These are phyloP conservation scores for Ophiorrhiza pumila DNA, from an alignment of 257 asterid species.

Conservation along the genomic window DNA sequence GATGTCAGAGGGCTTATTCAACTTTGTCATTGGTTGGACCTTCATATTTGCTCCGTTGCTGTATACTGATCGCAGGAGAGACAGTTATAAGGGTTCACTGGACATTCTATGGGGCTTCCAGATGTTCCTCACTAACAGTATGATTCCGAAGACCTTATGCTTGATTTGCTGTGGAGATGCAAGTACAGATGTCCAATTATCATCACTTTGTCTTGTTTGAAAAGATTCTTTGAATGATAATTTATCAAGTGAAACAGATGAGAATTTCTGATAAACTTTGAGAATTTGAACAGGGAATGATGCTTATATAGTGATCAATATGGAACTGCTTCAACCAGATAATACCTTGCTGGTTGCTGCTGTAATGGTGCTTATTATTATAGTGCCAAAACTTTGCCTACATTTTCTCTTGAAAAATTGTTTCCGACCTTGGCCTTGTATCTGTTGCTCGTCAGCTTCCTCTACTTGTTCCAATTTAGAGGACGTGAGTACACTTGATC, in stretches of 20 bases:
- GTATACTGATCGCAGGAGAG: slow-evolving; percentile 71
- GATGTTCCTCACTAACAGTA: slow-evolving; percentile 96
- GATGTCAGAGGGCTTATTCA: slow-evolving; percentile 96
- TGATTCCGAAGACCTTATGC: slow-evolving; percentile 22
- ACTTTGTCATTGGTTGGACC: slow-evolving; percentile 95
- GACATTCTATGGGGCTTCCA: slow-evolving; percentile 84
- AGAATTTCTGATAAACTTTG: neutral
- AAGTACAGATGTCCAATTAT: neutral
- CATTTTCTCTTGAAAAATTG: neutral
- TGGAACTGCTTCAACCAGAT: neutral
- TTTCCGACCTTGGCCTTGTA: neutral
- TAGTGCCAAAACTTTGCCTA: neutral
- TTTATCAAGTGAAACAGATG: neutral
- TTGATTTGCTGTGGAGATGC: neutral
- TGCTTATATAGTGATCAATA: slow-evolving; percentile 1
- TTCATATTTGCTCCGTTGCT: slow-evolving; percentile 87
- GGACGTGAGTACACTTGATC: neutral
- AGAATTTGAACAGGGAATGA: neutral
- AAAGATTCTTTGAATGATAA: neutral
- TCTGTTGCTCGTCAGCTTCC: neutral
- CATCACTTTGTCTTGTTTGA: neutral
- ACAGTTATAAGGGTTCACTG: slow-evolving; percentile 66
- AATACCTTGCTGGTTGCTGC: neutral
- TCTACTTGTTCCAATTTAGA: neutral
- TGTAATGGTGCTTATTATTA: neutral